Evolutionary conservation across 2,329 filamentous ascomycete species (phyloP), one percentile per base, ranked within the genome.

Genomic region (Neospermospora avenae): DNA sequence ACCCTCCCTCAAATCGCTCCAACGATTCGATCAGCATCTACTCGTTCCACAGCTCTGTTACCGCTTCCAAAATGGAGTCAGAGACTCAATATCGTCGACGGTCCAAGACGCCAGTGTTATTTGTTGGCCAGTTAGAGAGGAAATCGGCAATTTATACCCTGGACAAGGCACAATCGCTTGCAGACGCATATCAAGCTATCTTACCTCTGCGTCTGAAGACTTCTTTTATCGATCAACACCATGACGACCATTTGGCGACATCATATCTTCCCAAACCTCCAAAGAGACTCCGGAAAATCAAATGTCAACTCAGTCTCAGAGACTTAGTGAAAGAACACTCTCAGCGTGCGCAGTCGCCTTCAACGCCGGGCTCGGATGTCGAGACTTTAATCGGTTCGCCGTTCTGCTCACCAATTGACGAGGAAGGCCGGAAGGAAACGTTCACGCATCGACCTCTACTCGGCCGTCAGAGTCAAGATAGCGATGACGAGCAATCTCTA

Each of bases 51-150:
- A 57, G 44, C 35, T 37, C 25, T 34, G 34, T 22, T 20, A 34
- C 49, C 1, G 16, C 3, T 4, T 25, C n/a, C 18, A 41, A 37
- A 10, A 62, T 56, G 58, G 51, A 60, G 24, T n/a, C 28, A n/a
- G 28, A 55, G 39, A 28, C 14, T 45, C 28, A 39, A 16, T 20
- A 53, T 48, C 25, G 58, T 35, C 58, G 60, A 61, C 37, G 59
- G 64, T 57, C 61, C 18, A 71, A 71, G 55, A 71, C 70, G 16
- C 70, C 70, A 11, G 66, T 70, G 10, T 65, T 64, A n/a, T 60
- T 57, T 6, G 59, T 71, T 41, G 70, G 70, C 4, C 70, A 71
- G 55, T 60, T 70, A 4, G 70, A 71, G 62, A 37, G 52, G 22
- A 60, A 46, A 35, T 59, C 61, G 16, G 22, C 53, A 37, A 31